phyloP scores from a whole-genome alignment of 1,284 basidiomycete species.

The Coriolopsis trogii region DNA sequence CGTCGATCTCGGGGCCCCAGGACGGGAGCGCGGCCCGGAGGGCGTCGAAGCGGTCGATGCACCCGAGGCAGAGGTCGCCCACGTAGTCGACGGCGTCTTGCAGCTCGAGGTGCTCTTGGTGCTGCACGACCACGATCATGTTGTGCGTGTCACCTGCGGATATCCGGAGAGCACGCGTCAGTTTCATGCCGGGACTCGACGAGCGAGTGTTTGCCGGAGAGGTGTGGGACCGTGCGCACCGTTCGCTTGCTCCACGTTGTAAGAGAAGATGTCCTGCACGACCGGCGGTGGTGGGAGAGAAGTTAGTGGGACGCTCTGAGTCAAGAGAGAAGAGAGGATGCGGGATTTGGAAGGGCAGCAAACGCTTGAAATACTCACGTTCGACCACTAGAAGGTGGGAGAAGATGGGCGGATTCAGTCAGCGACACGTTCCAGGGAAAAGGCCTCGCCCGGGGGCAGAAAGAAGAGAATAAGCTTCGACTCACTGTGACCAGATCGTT shows the following conservation, averaged over 20 bases:
- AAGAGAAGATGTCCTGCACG: conserved; percentile 48
- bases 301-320: conserved; percentile 1
- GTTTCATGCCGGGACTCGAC: not conserved
- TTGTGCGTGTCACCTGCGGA: conserved; percentile 44
- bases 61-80: conserved; percentile 40
- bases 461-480: conserved; percentile 13
- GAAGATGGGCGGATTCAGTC: not conserved
- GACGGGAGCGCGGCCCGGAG: conserved; percentile 38
- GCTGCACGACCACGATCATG: conserved; percentile 43
- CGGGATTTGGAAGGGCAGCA: not conserved
- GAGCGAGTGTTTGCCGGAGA: not conserved
- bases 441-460: too few relatives aligned
- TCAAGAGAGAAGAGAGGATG: not conserved
- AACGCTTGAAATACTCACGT: conserved; percentile 33
- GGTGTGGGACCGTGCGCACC: conserved; percentile 21
- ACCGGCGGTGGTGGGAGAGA: not conserved
- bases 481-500: conserved; percentile 41
- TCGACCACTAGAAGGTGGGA: conserved; percentile 41
- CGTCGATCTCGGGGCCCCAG: conserved; percentile 41
- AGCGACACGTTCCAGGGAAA: conserved; percentile 6
- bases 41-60: conserved; percentile 40
- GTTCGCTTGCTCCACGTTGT: conserved; percentile 45
- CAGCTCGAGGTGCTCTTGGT: conserved; percentile 37
- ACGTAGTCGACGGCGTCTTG: conserved; percentile 46
- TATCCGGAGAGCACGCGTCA: conserved; percentile 7